Percentiles rank a stretch among this genome's conserved stretches.
Evolutionary conservation across 2,329 filamentous ascomycete genomes (phyloP).

Genomic region (Grosmannia penicillata): DNA sequence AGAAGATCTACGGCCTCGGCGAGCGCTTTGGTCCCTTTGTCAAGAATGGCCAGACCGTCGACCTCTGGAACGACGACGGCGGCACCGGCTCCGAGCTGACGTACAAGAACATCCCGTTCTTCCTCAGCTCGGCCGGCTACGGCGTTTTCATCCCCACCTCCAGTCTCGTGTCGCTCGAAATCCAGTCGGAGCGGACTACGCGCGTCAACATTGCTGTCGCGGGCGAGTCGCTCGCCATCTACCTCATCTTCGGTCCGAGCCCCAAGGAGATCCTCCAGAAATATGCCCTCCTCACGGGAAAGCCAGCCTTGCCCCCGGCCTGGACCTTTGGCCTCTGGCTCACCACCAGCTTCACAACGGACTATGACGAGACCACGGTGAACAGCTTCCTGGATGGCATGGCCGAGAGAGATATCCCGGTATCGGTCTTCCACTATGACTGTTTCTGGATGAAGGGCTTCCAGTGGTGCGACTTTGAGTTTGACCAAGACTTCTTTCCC

Average conservation of each 20-base stretch:
- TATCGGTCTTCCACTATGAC: conserved; percentile 64
- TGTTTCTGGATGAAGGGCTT: conserved; percentile 68
- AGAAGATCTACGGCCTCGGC: conserved; percentile 59
- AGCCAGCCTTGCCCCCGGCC: conserved; percentile 46
- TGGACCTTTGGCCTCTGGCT: conserved; percentile 71
- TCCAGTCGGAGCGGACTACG: no score
- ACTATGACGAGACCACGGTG: conserved; percentile 56
- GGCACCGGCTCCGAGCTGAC: conserved; percentile 56
- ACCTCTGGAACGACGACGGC: conserved; percentile 49
- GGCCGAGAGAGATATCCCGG: conserved; percentile 45
- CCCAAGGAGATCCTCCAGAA: conserved; percentile 57
- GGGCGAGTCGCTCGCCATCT: conserved; percentile 59
- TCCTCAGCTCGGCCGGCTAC: conserved; percentile 58
- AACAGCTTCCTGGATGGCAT: conserved; percentile 55
- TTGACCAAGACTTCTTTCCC: conserved; percentile 53
- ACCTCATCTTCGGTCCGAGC: conserved; percentile 54
- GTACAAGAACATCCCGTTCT: conserved; percentile 60
- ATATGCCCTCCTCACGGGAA: conserved; percentile 54
- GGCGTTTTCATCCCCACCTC: conserved; percentile 62
- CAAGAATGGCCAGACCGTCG: conserved; percentile 57
- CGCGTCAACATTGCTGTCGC: conserved; percentile 56
- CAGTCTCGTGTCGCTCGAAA: conserved; percentile 54
- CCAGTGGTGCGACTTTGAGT: conserved; percentile 62
- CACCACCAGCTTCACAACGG: conserved; percentile 61
- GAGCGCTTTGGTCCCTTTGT: conserved; percentile 66